A percentile compares a stretch with the other conserved stretches of the same genome.
phyloP scores from a whole-genome alignment of 192 early-diverging fungal species.

The Ambispora gerdemannii region DNA sequence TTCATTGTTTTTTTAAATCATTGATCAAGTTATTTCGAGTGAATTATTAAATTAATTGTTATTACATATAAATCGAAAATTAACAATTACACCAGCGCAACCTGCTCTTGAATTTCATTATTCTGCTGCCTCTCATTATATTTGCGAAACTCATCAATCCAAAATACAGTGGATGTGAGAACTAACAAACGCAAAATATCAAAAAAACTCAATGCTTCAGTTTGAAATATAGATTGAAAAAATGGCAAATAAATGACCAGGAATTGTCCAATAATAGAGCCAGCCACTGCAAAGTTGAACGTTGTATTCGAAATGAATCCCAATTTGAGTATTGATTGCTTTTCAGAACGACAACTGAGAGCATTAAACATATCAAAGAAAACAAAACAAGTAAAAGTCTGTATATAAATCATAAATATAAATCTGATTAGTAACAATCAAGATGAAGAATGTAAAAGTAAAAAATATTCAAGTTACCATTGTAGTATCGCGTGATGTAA shows the following conservation, averaged over 20 bases:
- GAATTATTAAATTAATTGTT: too few species aligned
- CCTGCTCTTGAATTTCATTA: too few species aligned
- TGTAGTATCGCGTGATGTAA: slow-evolving; percentile 75
- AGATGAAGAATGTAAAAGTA: neutral
- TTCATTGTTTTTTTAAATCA: too few species aligned
- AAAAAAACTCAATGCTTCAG: slow-evolving; percentile 70
- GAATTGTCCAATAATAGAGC: slow-evolving; percentile 82
- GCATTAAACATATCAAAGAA: slow-evolving; percentile 97
- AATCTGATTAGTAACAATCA: neutral
- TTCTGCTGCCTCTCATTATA: too few species aligned
- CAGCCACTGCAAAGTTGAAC: slow-evolving; percentile 80
- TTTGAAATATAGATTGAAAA: slow-evolving; percentile 92
- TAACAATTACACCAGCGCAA: too few species aligned
- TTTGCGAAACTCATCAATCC: slow-evolving; percentile 85
- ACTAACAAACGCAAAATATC: slow-evolving; percentile 70
- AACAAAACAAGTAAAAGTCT: slow-evolving; percentile 97
- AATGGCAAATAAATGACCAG: slow-evolving; percentile 86
- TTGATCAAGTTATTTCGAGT: too few species aligned
- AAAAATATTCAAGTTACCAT: slow-evolving; percentile 62
- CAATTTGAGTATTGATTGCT: slow-evolving; percentile 74
- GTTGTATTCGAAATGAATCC: slow-evolving; percentile 86
- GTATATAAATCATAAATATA: slow-evolving; percentile 24
- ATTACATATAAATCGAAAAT: too few species aligned
- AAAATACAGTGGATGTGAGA: slow-evolving; percentile 75
- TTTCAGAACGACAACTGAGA: slow-evolving; percentile 81